Conservation (phyloP, 2,329 filamentous ascomycete species). For the Alternaria postmessia region DNA sequence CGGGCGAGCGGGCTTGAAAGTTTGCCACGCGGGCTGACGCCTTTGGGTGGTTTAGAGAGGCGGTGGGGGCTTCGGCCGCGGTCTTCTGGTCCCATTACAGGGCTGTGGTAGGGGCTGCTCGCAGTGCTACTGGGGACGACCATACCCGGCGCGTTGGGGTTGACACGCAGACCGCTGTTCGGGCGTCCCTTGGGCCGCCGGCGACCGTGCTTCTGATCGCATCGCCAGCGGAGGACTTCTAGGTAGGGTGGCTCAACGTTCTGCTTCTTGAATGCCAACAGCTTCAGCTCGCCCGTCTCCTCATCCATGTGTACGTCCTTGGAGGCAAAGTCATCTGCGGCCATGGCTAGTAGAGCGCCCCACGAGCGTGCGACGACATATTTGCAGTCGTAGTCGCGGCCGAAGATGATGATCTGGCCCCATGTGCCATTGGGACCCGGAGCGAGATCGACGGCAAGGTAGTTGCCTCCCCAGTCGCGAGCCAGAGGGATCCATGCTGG, state of each 20-base stretch:
- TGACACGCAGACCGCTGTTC: constrained; percentile 60
- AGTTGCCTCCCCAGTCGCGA: constrained; percentile 98
- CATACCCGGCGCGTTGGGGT: constrained; percentile 58
- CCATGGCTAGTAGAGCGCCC: constrained; percentile 82
- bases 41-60: constrained; percentile 65
- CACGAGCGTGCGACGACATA: constrained; percentile 95
- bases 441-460: constrained; percentile 89
- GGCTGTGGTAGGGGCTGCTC: constrained; percentile 69
- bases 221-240: constrained; percentile 92
- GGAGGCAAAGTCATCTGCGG: constrained; percentile 92
- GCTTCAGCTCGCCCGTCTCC: constrained; percentile 87
- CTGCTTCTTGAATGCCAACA: constrained; percentile 81
- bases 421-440: constrained; percentile 89
- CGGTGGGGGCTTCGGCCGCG: constrained; percentile 77
- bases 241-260: constrained; percentile 93
- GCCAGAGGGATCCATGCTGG: constrained; percentile 95
- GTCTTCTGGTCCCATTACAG: constrained; percentile 63
- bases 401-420: constrained; percentile 97
- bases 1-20: constrained; percentile 77
- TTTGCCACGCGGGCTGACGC: constrained; percentile 69
- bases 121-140: constrained; percentile 59
- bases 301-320: constrained; percentile 94
- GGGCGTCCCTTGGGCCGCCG: constrained; percentile 60
- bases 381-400: constrained; percentile 97
- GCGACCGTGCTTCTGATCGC: constrained; percentile 90